Evolutionary conservation across 805 yeast species (phyloP), one percentile per base, ranked within the genome.

Genomic region (Wickerhamomyces bovis): DNA sequence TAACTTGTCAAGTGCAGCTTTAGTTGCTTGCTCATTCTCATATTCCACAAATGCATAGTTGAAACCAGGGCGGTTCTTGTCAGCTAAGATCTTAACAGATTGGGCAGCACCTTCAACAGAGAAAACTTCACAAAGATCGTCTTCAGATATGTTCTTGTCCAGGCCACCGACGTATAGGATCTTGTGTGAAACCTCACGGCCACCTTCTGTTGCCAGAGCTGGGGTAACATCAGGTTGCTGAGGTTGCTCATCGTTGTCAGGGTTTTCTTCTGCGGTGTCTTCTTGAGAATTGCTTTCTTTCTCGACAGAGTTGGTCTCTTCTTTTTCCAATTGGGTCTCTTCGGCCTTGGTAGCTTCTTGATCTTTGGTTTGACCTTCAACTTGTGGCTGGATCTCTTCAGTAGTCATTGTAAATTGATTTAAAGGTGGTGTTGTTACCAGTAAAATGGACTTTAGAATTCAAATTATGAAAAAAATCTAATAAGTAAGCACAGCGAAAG

Each of bases 1-100:
- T 48, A 86, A 69, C 11, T 78, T 67, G 44, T 73, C 74, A 45
- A 81, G 68, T 1, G 94, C 92, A 50, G 70, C 68, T 35, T 72
- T 75, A 2, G 96, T 96, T 28, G 72, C 71, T 28, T 68, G 70
- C 38, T 78, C 73, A 43, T 68, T 69, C 22, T 73, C 79, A 55
- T 77, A 89, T 64, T 88, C 95, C 45, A 89, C 78, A 63, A 89
- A 89, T 2, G 95, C 95, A 65, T 88, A 89, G 61, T 85, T 85
- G 62, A 77, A 81, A 13, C 87, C 86, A 10, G 76, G 77, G 52
- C 74, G 72, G 63, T 85, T 86, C 64, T 85, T 86, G 59, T 89
- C 96, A 50, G 79, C 76, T 50, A 89, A 69, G 39, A 89, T 71
- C 65, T 87, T 89, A 48, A 86, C 78, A 20, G 80, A 71, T 52